These are phyloP conservation scores for Saturnispora sekii DNA, from an alignment of 805 yeast genomes.

Conservation along the genomic window DNA sequence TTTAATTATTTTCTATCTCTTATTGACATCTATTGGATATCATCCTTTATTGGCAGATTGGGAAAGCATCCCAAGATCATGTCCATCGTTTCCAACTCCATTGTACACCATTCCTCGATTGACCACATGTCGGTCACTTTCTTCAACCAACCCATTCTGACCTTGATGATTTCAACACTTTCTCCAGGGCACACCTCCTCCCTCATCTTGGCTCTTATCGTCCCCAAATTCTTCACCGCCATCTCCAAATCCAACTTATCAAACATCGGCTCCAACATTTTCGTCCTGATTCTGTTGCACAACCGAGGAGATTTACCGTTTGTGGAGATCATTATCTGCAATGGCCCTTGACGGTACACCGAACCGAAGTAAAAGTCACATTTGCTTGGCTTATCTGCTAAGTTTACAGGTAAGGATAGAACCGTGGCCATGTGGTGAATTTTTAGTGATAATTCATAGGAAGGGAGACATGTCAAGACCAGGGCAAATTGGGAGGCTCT, in stretches of 20 bases:
- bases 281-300: slow-evolving; percentile 50
- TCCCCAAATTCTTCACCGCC: slow-evolving; percentile 54
- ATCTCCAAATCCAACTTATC: slow-evolving; percentile 34
- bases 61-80: slow-evolving; percentile 41
- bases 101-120: slow-evolving; percentile 49
- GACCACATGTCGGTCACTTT: slow-evolving; percentile 50
- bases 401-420: slow-evolving; percentile 52
- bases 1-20: neutral
- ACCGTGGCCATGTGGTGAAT: slow-evolving; percentile 44
- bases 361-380: slow-evolving; percentile 87
- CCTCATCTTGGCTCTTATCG: slow-evolving; percentile 43
- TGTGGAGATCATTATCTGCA: slow-evolving; percentile 75
- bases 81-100: slow-evolving; percentile 29
- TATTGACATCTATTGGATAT: neutral
- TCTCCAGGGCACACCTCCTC: slow-evolving; percentile 32
- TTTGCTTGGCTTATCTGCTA: slow-evolving; percentile 75
- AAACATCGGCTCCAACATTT: slow-evolving; percentile 37
- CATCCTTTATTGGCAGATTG: slow-evolving; percentile 28
- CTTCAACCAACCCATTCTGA: slow-evolving; percentile 66
- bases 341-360: slow-evolving; percentile 58
- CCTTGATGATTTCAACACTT: slow-evolving; percentile 39
- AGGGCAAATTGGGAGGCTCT: slow-evolving; percentile 41
- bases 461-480: slow-evolving; percentile 70
- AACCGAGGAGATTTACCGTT: slow-evolving; percentile 77
- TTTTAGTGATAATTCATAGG: slow-evolving; percentile 45